Evolutionary conservation across 2,329 filamentous ascomycete species (phyloP), one percentile per base, ranked within the genome.

Genomic region (Pseudogymnoascus sp.): DNA sequence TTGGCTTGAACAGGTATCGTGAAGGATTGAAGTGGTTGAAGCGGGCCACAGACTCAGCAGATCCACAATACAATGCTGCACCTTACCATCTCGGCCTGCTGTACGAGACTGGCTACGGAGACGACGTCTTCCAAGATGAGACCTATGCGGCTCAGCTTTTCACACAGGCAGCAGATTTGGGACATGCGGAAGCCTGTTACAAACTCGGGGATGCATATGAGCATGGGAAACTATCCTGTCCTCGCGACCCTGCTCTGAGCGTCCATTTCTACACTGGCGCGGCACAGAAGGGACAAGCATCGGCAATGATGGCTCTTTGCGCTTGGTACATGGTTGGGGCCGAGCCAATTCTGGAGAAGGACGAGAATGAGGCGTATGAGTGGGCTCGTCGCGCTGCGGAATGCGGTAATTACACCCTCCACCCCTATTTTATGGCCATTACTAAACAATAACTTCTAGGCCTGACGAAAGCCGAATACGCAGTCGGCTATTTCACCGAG

Each of bases 321-420:
- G 95, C 95, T 10, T 99, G 95, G 95, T 99, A 97, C 75, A 89
- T 97, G 82, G 89, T 97, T 42, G 95, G 95, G 10, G 95, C 95
- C 1, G 89, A 93, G 69, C 92, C 93, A 0, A 86, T 97, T 12
- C 78, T 99, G 21, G 93, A 96, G 66, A 96, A 95, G 76, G 93
- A 99, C 71, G 93, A 97, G 75, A 88, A 89, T 69, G 95, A 99
- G 75, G 95, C 95, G 8, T 97, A 96, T 72, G 93, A 96, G 74
- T 99, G 95, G 95, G 93, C 95, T 14, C 86, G 86, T 71, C 87
- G 88, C 71, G 91, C 95, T 63, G 93, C 93, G 34, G 88, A 95
- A 66, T 81, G 88, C 68, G 93, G 93, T 96, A 82, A 75, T 87
- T 80, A 45, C 36, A 42, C 37, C 23, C 14, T 5, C 31, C 26